Evolutionary conservation across 352 stramenopile species (phyloP).

Genomic region (Globisporangium spiculum): DNA sequence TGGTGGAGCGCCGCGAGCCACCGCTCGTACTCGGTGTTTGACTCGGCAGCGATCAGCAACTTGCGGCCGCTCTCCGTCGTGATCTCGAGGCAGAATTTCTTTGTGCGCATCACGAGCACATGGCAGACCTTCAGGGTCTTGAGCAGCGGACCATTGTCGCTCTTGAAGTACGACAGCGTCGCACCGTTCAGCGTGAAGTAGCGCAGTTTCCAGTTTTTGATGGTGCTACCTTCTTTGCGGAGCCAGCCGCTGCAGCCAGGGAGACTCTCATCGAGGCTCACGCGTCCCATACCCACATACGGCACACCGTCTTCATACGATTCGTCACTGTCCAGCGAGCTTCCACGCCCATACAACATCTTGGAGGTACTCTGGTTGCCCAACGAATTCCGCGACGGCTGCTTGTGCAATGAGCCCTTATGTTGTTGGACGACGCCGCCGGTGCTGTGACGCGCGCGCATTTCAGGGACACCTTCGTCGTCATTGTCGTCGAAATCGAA

Average conservation of each 20-base stretch:
- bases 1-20: slow-evolving; percentile 66
- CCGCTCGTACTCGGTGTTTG: slow-evolving; percentile 53
- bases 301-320: slow-evolving; percentile 12
- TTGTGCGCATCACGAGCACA: slow-evolving; percentile 59
- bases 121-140: slow-evolving; percentile 67
- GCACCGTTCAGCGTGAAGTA: slow-evolving; percentile 79
- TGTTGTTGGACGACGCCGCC: background rate
- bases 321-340: slow-evolving; percentile 18
- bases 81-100: slow-evolving; percentile 75
- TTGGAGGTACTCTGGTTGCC: background rate
- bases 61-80: slow-evolving; percentile 72
- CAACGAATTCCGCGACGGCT: slow-evolving; percentile 2
- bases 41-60: slow-evolving; percentile 69
- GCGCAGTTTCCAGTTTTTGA: slow-evolving; percentile 83
- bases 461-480: slow-evolving; percentile 22
- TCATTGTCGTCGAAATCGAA: slow-evolving; percentile 59
- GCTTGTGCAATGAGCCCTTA: background rate
- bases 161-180: slow-evolving; percentile 85
- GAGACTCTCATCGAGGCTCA: slow-evolving; percentile 14
- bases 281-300: slow-evolving; percentile 9
- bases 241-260: slow-evolving; percentile 71
- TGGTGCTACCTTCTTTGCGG: slow-evolving; percentile 74
- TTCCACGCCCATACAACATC: slow-evolving; percentile 2
- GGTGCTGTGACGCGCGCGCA: slow-evolving; percentile 8
- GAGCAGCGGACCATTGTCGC: slow-evolving; percentile 65